A percentile compares a stretch with the other conserved stretches of the same genome.
Conservation (phyloP, 495 filamentous ascomycete species). For the Pyronema omphalodes region DNA sequence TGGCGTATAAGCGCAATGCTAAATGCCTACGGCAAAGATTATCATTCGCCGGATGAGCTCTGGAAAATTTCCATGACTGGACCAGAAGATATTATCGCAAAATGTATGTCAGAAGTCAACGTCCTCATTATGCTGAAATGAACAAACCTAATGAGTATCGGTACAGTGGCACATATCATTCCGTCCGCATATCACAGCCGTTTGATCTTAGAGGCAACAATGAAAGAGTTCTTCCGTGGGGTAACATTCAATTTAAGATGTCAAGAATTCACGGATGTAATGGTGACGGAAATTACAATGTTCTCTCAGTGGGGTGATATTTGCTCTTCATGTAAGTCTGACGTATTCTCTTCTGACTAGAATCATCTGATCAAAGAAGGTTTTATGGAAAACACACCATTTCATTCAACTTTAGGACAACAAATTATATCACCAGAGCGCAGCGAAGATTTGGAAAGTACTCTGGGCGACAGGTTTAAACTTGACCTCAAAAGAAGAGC, state of each 20-base stretch:
- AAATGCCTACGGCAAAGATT: no score
- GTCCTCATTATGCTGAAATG: neutral
- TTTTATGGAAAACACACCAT: neutral
- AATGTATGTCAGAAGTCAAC: neutral
- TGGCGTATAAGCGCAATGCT: neutral
- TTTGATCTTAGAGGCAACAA: slow-evolving; percentile 1
- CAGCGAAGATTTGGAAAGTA: neutral
- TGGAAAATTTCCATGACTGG: neutral
- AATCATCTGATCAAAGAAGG: neutral
- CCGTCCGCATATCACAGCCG: neutral
- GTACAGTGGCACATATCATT: neutral
- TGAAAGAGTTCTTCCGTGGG: slow-evolving; percentile 1
- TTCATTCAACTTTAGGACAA: neutral
- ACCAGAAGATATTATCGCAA: slow-evolving; percentile 5
- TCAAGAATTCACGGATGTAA: neutral
- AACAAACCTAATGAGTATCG: neutral
- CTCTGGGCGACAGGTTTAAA: no score
- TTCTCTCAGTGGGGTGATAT: slow-evolving; percentile 2
- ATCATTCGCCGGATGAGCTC: no score
- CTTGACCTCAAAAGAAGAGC: no score
- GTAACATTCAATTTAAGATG: neutral
- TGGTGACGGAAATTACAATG: neutral
- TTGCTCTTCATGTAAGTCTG: neutral
- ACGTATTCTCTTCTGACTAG: neutral
- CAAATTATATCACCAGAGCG: neutral